Evolutionary conservation across 2,329 filamentous ascomycete genomes (phyloP).

Genomic region (Trichoderma koningiopsis): DNA sequence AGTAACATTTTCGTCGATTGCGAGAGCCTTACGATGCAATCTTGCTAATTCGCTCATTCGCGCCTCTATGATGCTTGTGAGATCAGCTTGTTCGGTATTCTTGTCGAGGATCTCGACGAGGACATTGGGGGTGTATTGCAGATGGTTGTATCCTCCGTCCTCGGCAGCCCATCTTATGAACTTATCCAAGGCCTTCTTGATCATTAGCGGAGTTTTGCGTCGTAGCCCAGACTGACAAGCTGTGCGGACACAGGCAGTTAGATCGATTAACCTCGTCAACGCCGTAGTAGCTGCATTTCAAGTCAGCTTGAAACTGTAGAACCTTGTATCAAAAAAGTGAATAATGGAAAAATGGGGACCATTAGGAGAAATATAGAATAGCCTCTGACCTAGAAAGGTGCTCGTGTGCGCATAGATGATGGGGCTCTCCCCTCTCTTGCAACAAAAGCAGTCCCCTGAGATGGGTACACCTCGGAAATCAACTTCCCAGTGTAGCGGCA

Average conservation of each 20-base stretch:
- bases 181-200: conserved; percentile 40
- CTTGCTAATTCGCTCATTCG: conserved; percentile 42
- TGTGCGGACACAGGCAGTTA: conserved; percentile 42
- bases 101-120: conserved; percentile 42
- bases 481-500: conserved; percentile 45
- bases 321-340: neutral
- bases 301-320: conserved; percentile 26
- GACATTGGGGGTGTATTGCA: conserved; percentile 44
- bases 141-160: conserved; percentile 42
- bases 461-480: conserved; percentile 47
- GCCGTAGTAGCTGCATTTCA: conserved; percentile 42
- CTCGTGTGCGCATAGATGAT: conserved; percentile 43
- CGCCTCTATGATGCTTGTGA: conserved; percentile 41
- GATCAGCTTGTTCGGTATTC: conserved; percentile 33
- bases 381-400: conserved; percentile 41
- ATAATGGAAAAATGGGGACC: neutral
- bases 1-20: conserved; percentile 15
- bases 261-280: conserved; percentile 44
- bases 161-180: conserved; percentile 47
- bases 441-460: conserved; percentile 41
- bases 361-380: neutral
- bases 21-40: conserved; percentile 42
- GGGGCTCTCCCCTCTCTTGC: conserved; percentile 36
- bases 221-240: conserved; percentile 41
- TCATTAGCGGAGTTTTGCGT: conserved; percentile 36